phyloP scores from a whole-genome alignment of 768 basidiomycete species.

The Cantharellus cinnabarinus region DNA sequence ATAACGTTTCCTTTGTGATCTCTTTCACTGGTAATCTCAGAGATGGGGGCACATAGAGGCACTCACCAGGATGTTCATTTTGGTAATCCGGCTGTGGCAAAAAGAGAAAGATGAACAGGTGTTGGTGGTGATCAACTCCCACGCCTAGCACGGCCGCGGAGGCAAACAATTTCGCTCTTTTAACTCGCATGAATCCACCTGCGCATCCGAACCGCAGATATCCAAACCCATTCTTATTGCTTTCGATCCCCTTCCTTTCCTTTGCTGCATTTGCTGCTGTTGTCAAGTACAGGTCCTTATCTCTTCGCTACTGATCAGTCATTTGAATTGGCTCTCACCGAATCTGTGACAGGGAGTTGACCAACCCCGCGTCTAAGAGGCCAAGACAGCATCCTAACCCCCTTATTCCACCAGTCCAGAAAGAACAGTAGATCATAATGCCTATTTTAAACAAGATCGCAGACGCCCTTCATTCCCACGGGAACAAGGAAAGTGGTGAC shows the following conservation, averaged over 20 bases:
- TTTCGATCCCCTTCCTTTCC: slow-evolving; percentile 2
- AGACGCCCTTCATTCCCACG: slow-evolving; percentile 3
- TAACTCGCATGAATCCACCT: too few species aligned
- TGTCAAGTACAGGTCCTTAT: background rate
- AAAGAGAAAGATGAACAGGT: background rate
- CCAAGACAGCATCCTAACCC: slow-evolving; percentile 8
- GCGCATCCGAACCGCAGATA: background rate
- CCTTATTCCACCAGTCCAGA: slow-evolving; percentile 5
- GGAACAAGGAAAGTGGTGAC: background rate
- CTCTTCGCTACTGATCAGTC: background rate
- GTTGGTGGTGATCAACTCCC: background rate
- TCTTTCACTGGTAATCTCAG: background rate
- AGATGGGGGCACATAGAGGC: background rate
- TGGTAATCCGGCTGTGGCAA: background rate
- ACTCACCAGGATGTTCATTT: slow-evolving; percentile 21
- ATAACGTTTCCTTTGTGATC: slow-evolving; percentile 62
- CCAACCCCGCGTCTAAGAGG: slow-evolving; percentile 5
- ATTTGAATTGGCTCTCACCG: background rate
- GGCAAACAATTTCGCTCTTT: background rate
- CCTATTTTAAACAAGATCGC: slow-evolving; percentile 4
- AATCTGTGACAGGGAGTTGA: slow-evolving; percentile 2
- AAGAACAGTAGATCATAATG: slow-evolving; percentile 1
- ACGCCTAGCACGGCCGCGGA: background rate
- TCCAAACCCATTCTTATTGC: slow-evolving; percentile 6
- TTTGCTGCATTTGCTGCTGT: slow-evolving; percentile 7